These are phyloP conservation scores for Nothophaeocryptopus gaeumannii DNA, from an alignment of 2,329 filamentous ascomycete species.

Conservation along the genomic window DNA sequence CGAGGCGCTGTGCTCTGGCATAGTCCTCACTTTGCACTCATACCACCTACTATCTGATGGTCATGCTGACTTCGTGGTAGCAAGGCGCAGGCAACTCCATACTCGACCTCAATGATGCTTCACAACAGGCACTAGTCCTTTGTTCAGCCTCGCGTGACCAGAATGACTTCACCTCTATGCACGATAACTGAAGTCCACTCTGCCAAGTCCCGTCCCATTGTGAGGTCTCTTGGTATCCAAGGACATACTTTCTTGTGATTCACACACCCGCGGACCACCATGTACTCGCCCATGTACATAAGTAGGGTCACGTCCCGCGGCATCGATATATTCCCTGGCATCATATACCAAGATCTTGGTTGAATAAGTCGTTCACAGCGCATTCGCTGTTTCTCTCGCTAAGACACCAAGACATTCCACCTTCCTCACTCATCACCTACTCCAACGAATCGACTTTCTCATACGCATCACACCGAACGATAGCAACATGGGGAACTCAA, in stretches of 20 bases:
- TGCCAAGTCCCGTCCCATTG: slow-evolving; percentile 16
- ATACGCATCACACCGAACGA: slow-evolving; percentile 1
- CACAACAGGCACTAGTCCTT: no score
- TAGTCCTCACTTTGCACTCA: not conserved
- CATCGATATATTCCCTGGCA: slow-evolving; percentile 9
- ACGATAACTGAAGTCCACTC: not conserved
- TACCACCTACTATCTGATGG: not conserved
- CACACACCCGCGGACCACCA: slow-evolving; percentile 1
- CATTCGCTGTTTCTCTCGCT: slow-evolving; percentile 13
- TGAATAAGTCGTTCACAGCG: slow-evolving; percentile 3
- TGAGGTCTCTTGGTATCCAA: slow-evolving; percentile 21
- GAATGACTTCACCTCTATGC: not conserved
- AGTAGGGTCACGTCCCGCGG: slow-evolving; percentile 13
- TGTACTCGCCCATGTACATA: slow-evolving; percentile 7
- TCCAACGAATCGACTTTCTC: not conserved
- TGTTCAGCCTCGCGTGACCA: no score
- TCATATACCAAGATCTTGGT: slow-evolving; percentile 5
- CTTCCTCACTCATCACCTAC: slow-evolving; percentile 9
- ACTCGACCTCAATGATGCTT: no score
- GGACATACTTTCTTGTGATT: slow-evolving; percentile 21
- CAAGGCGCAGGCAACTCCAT: no score
- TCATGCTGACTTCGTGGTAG: not conserved
- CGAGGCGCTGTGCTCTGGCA: not conserved
- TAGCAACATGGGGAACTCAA: slow-evolving; percentile 17
- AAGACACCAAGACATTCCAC: slow-evolving; percentile 5